These are phyloP conservation scores for Fusarium sp. DNA, from an alignment of 2,329 filamentous ascomycete genomes.

Conservation along the genomic window DNA sequence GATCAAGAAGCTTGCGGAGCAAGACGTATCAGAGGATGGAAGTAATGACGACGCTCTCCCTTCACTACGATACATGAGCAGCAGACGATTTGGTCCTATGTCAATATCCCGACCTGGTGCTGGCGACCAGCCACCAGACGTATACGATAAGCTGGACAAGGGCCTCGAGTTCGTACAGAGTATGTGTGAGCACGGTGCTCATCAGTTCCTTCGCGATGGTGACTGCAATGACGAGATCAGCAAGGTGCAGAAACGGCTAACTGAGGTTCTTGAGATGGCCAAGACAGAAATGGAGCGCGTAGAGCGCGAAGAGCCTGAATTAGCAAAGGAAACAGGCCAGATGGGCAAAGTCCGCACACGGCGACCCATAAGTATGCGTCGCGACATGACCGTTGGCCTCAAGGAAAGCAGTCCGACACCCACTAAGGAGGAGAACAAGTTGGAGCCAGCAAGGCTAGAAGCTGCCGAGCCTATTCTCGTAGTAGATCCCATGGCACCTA, in stretches of 20 bases:
- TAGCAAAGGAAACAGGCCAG: constrained; percentile 54
- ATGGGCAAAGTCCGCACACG: constrained; percentile 60
- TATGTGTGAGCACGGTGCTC: constrained; percentile 86
- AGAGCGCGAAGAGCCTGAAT: constrained; percentile 62
- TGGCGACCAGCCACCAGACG: constrained; percentile 53
- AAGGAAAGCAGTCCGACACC: constrained; percentile 41
- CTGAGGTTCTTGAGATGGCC: constrained; percentile 71
- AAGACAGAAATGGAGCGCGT: constrained; percentile 69
- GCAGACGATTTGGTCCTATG: constrained; percentile 50
- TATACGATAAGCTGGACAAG: constrained; percentile 81
- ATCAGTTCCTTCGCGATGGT: constrained; percentile 88
- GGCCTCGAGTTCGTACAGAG: constrained; percentile 82
- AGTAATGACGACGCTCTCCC: constrained; percentile 56
- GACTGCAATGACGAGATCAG: constrained; percentile 83
- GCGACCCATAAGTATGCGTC: constrained; percentile 65
- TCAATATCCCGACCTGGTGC: constrained; percentile 44
- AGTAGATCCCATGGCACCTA: constrained; percentile 34
- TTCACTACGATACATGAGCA: constrained; percentile 56
- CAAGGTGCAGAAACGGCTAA: constrained; percentile 74
- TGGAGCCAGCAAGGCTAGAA: constrained; percentile 43
- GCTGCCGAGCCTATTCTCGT: constrained; percentile 27
- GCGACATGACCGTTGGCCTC: constrained; percentile 52
- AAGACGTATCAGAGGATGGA: constrained; percentile 66
- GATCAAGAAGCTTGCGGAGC: constrained; percentile 69
- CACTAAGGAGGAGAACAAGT: constrained; percentile 42